These are phyloP conservation scores for Yamadazyma sp. DNA, from an alignment of 805 yeast genomes.

Conservation along the genomic window DNA sequence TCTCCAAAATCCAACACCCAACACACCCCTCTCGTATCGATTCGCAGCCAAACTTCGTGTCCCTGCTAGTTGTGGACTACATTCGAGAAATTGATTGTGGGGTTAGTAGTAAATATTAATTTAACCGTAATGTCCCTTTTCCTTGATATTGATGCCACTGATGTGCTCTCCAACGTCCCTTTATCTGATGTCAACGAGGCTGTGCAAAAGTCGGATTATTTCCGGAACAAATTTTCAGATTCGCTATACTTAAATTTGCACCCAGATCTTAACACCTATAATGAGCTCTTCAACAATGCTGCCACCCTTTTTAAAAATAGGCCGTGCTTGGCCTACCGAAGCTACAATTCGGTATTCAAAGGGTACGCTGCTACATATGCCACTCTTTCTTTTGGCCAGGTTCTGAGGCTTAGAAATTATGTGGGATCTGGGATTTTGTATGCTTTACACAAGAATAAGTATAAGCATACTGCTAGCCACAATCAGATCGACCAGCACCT, in stretches of 20 bases:
- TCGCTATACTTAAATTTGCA: constrained; percentile 17
- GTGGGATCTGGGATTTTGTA: constrained; percentile 54
- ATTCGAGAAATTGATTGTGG: no score
- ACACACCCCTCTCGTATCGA: no score
- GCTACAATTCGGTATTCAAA: neutral
- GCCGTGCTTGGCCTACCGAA: constrained; percentile 33
- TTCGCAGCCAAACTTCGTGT: no score
- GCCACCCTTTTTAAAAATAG: constrained; percentile 22
- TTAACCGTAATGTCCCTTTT: constrained; percentile 6
- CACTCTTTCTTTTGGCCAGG: constrained; percentile 39
- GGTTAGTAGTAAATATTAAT: no score
- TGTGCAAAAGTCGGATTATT: constrained; percentile 16
- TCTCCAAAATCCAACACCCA: no score
- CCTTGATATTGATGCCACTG: neutral
- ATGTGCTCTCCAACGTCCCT: constrained; percentile 8
- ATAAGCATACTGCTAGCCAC: constrained; percentile 22
- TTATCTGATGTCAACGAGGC: neutral
- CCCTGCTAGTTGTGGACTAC: no score
- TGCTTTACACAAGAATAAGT: no score
- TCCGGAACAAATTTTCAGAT: constrained; percentile 21
- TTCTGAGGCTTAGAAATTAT: constrained; percentile 40
- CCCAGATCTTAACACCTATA: constrained; percentile 39
- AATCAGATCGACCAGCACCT: constrained; percentile 25
- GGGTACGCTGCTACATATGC: neutral
- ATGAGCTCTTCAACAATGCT: constrained; percentile 31